phyloP scores from a whole-genome alignment of 2,329 filamentous ascomycete genomes.

The Verticillium alfalfae region DNA sequence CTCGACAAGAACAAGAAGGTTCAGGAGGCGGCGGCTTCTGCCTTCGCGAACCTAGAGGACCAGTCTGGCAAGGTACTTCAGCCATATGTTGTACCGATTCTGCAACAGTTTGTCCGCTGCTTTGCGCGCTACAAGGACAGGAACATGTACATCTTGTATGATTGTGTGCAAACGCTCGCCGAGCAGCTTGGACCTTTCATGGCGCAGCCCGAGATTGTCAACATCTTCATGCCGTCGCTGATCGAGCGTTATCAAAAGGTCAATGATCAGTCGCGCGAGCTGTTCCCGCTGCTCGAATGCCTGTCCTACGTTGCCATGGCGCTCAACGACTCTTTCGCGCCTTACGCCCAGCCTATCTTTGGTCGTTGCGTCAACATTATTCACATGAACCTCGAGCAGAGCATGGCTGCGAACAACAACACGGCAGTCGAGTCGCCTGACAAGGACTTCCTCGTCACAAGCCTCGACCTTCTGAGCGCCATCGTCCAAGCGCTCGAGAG shows the following conservation, averaged over 20 bases:
- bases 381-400: slow-evolving; percentile 82
- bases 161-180: slow-evolving; percentile 94
- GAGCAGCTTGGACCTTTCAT: slow-evolving; percentile 82
- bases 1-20: slow-evolving; percentile 96
- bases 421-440: slow-evolving; percentile 71
- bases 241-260: slow-evolving; percentile 85
- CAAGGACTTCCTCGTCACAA: slow-evolving; percentile 96
- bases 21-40: slow-evolving; percentile 91
- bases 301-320: slow-evolving; percentile 90
- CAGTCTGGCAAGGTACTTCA: slow-evolving; percentile 76
- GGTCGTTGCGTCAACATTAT: slow-evolving; percentile 84
- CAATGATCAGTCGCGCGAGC: slow-evolving; percentile 80
- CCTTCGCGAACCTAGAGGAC: slow-evolving; percentile 93
- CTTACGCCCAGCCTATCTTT: slow-evolving; percentile 84
- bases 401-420: slow-evolving; percentile 64
- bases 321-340: slow-evolving; percentile 74
- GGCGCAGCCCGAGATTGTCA: slow-evolving; percentile 73
- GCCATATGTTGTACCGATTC: slow-evolving; percentile 84
- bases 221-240: slow-evolving; percentile 86
- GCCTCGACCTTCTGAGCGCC: slow-evolving; percentile 85
- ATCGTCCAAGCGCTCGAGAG: slow-evolving; percentile 84
- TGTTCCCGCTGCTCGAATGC: slow-evolving; percentile 94
- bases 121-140: slow-evolving; percentile 96
- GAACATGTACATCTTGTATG: slow-evolving; percentile 98
- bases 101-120: slow-evolving; percentile 86